Base-by-base conservation (phyloP, 306 rosid genomes). In the Lathyrus aphaca region DNA sequence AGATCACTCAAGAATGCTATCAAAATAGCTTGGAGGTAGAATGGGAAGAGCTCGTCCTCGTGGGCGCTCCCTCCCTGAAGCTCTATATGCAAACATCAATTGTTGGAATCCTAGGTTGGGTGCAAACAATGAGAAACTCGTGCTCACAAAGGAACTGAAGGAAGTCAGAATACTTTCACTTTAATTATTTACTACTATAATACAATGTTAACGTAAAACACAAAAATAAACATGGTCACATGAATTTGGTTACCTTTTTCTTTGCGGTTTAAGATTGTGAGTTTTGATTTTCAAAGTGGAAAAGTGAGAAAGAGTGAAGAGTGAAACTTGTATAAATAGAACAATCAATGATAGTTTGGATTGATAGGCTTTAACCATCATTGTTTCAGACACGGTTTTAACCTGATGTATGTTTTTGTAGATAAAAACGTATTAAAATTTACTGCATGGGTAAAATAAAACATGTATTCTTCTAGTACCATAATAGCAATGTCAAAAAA, bases 321-420 rank as follows among this genome's bases (percentile, higher is more conserved):
- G 13, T 32, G 43, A 56, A 5, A 44, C 32, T 55, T 56, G 55
- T 49, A 80, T 69, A 64, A 74, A 80, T 80, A 48, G 74, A 69
- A 74, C 53, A 74, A 61, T 8, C 13, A 56, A 27, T 32, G 32
- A 15, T 50, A 8, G 11, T 46, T 55, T 59, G 55, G 39, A 44
- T 61, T 71, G 72, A 58, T 81, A 66, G 77, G 14, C 71, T 68
- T 80, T 75, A 75, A 75, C 66, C 77, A 74, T 77, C 78, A 64
- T 35, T 66, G 71, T 75, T 75, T 75, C 62, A 66, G 37, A 38
- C 57, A 57, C 29, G 9, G 53, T 69, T 61, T 64, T 23, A 1
- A 63, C 15, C 46, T 66, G 19, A 3, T 12, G 4, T 54, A 25
- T 57, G 46, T 19, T 68, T 59, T 25, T 39, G 44, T 54, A 64